Conservation (phyloP, 768 basidiomycete genomes). For the Obba rivulosa region DNA sequence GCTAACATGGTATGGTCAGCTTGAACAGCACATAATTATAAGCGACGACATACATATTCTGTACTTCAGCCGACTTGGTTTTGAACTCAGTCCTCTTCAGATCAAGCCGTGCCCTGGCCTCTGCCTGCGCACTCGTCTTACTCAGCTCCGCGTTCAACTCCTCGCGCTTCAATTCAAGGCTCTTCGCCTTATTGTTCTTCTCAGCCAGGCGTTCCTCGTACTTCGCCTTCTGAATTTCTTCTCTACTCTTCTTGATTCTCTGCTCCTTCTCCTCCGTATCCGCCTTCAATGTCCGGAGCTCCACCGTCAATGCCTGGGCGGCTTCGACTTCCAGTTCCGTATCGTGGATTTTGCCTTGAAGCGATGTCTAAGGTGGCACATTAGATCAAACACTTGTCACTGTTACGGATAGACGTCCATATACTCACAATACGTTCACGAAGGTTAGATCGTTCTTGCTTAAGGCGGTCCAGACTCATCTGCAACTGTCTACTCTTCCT, state of each 20-base stretch:
- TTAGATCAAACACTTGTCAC: not conserved
- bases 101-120: constrained; percentile 72
- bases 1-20: constrained; percentile 33
- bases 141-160: constrained; percentile 65
- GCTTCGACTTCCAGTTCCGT: constrained; percentile 55
- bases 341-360: constrained; percentile 43
- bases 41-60: constrained; percentile 50
- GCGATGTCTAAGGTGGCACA: constrained; percentile 15
- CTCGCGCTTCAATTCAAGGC: constrained; percentile 67
- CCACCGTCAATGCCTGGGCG: constrained; percentile 46
- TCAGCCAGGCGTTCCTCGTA: constrained; percentile 62
- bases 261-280: constrained; percentile 69
- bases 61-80: constrained; percentile 59
- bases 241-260: constrained; percentile 54
- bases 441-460: constrained; percentile 45
- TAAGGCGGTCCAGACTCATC: constrained; percentile 47
- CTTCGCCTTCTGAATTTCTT: constrained; percentile 51
- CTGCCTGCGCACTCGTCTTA: constrained; percentile 70
- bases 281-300: constrained; percentile 45
- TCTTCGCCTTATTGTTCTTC: constrained; percentile 45
- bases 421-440: constrained; percentile 54
- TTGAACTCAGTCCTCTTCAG: constrained; percentile 66
- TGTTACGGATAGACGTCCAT: too few relatives aligned
- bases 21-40: not conserved
- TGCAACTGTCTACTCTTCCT: constrained; percentile 51